phyloP scores from a whole-genome alignment of 768 basidiomycete species.

The Goffeauzyma gilvescens region DNA sequence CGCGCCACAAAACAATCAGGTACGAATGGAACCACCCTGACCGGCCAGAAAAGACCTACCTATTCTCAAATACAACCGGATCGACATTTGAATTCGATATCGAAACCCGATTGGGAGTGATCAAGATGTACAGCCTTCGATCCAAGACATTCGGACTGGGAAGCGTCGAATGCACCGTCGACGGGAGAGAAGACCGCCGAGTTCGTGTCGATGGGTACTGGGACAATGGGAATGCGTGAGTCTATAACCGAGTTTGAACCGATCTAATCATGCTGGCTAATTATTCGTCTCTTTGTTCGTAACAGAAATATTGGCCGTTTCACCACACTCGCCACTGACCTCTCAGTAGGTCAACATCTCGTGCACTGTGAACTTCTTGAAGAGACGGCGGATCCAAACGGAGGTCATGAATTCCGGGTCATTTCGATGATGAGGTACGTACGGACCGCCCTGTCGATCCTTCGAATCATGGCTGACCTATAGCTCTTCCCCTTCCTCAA shows the following conservation, averaged over 20 bases:
- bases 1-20: too few relatives aligned
- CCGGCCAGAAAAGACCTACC: slow-evolving; percentile 25
- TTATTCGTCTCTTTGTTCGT: not conserved
- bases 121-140: slow-evolving; percentile 29
- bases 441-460: not conserved
- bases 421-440: slow-evolving; percentile 13
- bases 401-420: slow-evolving; percentile 25
- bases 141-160: slow-evolving; percentile 27
- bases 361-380: slow-evolving; percentile 22
- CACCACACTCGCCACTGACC: slow-evolving; percentile 10
- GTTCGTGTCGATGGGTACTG: slow-evolving; percentile 24
- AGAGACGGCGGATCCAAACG: slow-evolving; percentile 24
- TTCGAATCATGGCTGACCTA: slow-evolving; percentile 2
- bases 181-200: slow-evolving; percentile 13
- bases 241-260: not conserved
- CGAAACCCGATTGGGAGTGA: slow-evolving; percentile 21
- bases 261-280: not conserved
- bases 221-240: slow-evolving; percentile 24
- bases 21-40: slow-evolving; percentile 26
- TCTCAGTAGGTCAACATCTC: slow-evolving; percentile 20
- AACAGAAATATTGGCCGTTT: slow-evolving; percentile 11
- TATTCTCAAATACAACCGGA: slow-evolving; percentile 18
- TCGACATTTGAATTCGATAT: slow-evolving; percentile 19
- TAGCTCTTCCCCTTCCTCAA: slow-evolving; percentile 21
- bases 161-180: slow-evolving; percentile 24